Percentiles rank a stretch among this genome's conserved stretches.
These are phyloP conservation scores for Echinochloa phyllopogon DNA, from an alignment of 176 grass and related monocot species.

Conservation along the genomic window DNA sequence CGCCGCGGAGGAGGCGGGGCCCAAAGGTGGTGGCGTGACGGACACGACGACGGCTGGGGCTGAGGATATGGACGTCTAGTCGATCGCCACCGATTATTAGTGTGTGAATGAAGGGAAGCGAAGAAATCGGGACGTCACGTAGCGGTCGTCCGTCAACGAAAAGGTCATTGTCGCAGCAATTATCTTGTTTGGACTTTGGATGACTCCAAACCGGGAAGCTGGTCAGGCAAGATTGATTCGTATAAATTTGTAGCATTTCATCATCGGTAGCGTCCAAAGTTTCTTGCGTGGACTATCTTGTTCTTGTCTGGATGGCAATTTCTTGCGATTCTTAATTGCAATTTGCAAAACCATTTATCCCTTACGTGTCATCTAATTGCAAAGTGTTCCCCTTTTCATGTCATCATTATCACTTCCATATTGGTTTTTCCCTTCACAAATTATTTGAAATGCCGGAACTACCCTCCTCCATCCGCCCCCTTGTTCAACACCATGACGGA, in stretches of 20 bases:
- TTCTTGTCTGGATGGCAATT: too few species aligned
- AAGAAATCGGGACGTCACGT: constrained; percentile 25
- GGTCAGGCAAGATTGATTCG: not conserved
- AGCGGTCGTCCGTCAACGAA: not conserved
- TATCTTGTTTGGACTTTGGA: constrained; percentile 6
- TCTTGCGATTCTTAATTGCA: too few species aligned
- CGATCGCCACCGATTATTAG: not conserved
- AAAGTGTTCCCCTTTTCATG: too few species aligned
- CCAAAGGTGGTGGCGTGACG: constrained; percentile 10
- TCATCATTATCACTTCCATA: too few species aligned
- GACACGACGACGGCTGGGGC: constrained; percentile 18
- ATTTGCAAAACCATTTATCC: too few species aligned
- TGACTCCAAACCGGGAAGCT: not conserved
- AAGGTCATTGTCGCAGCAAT: not conserved
- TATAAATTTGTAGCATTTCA: not conserved
- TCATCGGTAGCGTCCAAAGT: not conserved
- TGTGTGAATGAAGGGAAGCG: not conserved
- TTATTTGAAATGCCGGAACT: too few species aligned
- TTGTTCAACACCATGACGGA: too few species aligned
- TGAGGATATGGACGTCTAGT: constrained; percentile 35
- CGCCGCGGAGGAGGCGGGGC: not conserved
- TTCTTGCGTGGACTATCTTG: not conserved
- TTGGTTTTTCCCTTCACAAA: too few species aligned
- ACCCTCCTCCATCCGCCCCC: too few species aligned
- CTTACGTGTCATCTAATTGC: too few species aligned